Percentiles rank a stretch among this genome's conserved stretches.
Conservation (phyloP, 2,329 filamentous ascomycete species). For the Phoma sp. region DNA sequence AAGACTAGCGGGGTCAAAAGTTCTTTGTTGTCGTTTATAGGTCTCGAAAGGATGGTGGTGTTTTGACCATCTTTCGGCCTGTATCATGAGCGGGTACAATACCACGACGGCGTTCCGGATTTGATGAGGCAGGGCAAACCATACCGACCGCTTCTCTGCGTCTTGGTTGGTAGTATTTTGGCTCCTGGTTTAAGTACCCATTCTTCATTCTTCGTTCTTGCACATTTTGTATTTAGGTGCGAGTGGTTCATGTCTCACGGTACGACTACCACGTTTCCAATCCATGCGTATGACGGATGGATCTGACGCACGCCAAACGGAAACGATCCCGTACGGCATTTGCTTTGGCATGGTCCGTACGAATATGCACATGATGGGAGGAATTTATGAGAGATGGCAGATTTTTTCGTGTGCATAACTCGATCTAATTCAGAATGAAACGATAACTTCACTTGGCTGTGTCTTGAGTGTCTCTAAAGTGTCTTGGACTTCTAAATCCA, state of each 20-base stretch:
- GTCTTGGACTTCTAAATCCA: too few species aligned
- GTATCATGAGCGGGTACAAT: conserved; percentile 22
- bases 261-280: neutral
- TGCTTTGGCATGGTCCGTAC: conserved; percentile 37
- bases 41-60: conserved; percentile 21
- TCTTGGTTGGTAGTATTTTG: conserved; percentile 24
- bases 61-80: conserved; percentile 24
- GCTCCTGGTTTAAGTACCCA: conserved; percentile 14
- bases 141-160: conserved; percentile 31
- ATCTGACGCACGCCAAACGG: conserved; percentile 8
- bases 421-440: conserved; percentile 37
- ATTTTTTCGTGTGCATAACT: conserved; percentile 38
- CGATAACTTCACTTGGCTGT: conserved; percentile 21
- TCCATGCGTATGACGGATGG: too few species aligned
- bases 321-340: conserved; percentile 16
- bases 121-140: conserved; percentile 20
- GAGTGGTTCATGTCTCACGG: conserved; percentile 6
- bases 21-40: conserved; percentile 32
- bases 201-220: conserved; percentile 21
- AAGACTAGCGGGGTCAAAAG: conserved; percentile 30
- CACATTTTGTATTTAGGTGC: conserved; percentile 18
- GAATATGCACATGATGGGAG: conserved; percentile 23
- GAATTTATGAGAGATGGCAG: conserved; percentile 29
- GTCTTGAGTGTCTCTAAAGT: too few species aligned
- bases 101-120: conserved; percentile 39